phyloP scores from a whole-genome alignment of 371 early-diverging fungal genomes.

The Haplosporangium sp. region DNA sequence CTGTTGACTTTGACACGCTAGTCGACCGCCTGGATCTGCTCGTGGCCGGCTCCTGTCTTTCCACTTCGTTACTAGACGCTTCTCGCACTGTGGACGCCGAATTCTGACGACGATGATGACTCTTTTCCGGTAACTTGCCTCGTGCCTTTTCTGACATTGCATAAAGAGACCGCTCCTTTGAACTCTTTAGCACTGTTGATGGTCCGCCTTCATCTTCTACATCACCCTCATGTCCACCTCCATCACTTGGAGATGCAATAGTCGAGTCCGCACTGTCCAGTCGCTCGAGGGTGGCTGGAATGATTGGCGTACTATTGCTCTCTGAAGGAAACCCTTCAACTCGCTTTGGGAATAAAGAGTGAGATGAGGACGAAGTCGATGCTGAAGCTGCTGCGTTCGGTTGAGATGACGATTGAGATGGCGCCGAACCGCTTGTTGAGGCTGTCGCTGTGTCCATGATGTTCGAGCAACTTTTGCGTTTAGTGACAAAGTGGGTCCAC shows the following conservation, averaged over 20 bases:
- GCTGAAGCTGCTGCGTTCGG: neutral
- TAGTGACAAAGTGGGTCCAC: no score
- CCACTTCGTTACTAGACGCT: constrained; percentile 14
- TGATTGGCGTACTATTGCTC: neutral
- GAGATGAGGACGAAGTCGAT: neutral
- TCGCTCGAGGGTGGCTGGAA: constrained; percentile 7
- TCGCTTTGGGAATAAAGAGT: neutral
- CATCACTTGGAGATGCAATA: constrained; percentile 19
- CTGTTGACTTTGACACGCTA: neutral
- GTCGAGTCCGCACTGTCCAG: constrained; percentile 25
- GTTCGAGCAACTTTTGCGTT: neutral
- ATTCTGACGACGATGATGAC: neutral
- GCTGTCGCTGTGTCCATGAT: no score
- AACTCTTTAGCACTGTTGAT: constrained; percentile 13
- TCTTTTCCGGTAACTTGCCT: constrained; percentile 62
- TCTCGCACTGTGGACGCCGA: neutral
- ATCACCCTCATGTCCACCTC: constrained; percentile 39
- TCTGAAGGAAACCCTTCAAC: neutral
- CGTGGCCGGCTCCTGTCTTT: neutral
- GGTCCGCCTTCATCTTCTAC: constrained; percentile 38
- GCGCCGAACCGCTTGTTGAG: neutral
- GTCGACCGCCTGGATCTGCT: neutral
- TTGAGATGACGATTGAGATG: neutral
- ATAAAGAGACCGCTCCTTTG: constrained; percentile 9
- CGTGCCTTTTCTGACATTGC: constrained; percentile 70